These are phyloP conservation scores for Solanum piurae DNA, from an alignment of 257 asterid genomes.

Conservation along the genomic window DNA sequence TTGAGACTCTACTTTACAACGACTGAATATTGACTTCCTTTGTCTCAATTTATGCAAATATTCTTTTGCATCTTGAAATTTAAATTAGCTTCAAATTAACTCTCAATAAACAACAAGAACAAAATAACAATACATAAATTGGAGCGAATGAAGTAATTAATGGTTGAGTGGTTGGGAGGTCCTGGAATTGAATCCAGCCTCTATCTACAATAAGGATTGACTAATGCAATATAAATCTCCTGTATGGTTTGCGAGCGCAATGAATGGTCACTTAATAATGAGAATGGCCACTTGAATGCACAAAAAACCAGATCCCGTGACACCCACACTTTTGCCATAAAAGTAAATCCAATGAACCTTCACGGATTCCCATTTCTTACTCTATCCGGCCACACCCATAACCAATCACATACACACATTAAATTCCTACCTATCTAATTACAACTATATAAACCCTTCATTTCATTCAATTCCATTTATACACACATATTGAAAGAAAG, in stretches of 20 bases:
- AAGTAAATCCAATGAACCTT: not conserved
- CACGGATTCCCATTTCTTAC: not conserved
- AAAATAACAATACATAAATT: not conserved
- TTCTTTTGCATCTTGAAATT: not conserved
- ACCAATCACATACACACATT: slow-evolving; percentile 3
- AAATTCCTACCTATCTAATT: not conserved
- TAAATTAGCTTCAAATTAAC: not conserved
- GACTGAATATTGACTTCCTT: not conserved
- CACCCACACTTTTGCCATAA: not conserved
- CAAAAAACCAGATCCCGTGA: slow-evolving; percentile 22
- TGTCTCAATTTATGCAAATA: not conserved
- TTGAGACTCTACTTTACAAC: not conserved
- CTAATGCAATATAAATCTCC: not conserved
- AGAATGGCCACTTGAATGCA: not conserved
- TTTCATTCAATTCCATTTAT: not conserved
- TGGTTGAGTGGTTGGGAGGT: no score
- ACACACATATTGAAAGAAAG: not conserved
- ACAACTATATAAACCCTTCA: not conserved
- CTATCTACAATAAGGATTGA: not conserved
- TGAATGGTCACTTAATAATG: not conserved
- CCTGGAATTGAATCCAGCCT: not conserved
- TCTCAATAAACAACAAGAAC: not conserved
- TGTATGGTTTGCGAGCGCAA: not conserved
- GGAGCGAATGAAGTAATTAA: not conserved
- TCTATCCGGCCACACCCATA: not conserved